Conservation (phyloP, 1,284 basidiomycete genomes). For the Ganoderma multipileum region DNA sequence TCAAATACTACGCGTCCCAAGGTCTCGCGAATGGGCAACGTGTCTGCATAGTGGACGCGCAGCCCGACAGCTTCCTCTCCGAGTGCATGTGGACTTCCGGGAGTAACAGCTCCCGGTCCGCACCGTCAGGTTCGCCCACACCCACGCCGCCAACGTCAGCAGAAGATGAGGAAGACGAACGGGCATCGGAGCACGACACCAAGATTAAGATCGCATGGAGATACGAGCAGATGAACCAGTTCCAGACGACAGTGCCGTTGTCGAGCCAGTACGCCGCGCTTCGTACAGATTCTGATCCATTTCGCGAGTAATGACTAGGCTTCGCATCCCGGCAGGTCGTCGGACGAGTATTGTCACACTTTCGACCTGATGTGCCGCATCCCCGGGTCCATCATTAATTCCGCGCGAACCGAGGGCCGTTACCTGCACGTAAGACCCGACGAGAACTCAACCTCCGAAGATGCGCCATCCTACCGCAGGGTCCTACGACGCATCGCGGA, state of each 20-base stretch:
- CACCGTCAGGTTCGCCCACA: not conserved
- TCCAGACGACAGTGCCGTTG: slow-evolving; percentile 82
- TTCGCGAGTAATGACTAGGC: slow-evolving; percentile 29
- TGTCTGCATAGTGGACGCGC: slow-evolving; percentile 71
- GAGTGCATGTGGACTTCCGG: slow-evolving; percentile 83
- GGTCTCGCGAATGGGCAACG: slow-evolving; percentile 79
- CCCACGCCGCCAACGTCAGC: slow-evolving; percentile 23
- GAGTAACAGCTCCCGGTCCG: slow-evolving; percentile 23
- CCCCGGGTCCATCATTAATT: slow-evolving; percentile 55
- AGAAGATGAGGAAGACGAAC: slow-evolving; percentile 44
- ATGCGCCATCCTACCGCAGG: slow-evolving; percentile 19
- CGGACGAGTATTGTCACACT: slow-evolving; percentile 68
- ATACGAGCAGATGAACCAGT: slow-evolving; percentile 91
- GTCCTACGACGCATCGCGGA: slow-evolving; percentile 31
- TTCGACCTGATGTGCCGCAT: slow-evolving; percentile 77
- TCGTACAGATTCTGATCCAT: slow-evolving; percentile 6
- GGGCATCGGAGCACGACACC: slow-evolving; percentile 47
- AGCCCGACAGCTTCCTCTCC: slow-evolving; percentile 60
- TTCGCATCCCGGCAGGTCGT: slow-evolving; percentile 44
- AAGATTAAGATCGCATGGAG: slow-evolving; percentile 94
- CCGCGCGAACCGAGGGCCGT: slow-evolving; percentile 46
- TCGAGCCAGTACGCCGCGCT: slow-evolving; percentile 57
- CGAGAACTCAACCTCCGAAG: slow-evolving; percentile 14
- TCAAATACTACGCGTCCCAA: slow-evolving; percentile 90
- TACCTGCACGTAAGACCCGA: slow-evolving; percentile 44